Evolutionary conservation across 108 stramenopile species (phyloP).

Genomic region (Schizochytrium sp.): DNA sequence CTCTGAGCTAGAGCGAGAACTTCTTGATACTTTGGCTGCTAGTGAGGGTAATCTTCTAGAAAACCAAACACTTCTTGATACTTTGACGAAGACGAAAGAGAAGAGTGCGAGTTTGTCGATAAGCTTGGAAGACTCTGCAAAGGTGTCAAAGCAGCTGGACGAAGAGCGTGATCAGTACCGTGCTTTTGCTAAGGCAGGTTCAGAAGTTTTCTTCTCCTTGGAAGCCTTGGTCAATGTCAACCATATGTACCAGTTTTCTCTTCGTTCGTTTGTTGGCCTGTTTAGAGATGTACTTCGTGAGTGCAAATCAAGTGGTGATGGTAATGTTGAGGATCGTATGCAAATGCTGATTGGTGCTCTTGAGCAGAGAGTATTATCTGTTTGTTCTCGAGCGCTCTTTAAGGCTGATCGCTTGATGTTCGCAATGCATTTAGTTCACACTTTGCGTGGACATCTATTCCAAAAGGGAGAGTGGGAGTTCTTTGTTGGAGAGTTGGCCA

Average conservation of each 20-base stretch:
- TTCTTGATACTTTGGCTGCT: constrained; percentile 76
- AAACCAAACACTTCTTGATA: constrained; percentile 75
- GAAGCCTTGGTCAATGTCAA: constrained; percentile 66
- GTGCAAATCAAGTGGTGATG: background rate
- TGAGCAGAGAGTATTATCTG: constrained; percentile 69
- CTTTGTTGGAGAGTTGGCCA: constrained; percentile 71
- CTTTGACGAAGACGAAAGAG: constrained; percentile 76
- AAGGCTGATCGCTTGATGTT: constrained; percentile 77
- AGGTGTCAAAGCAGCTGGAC: constrained; percentile 76
- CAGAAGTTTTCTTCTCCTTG: constrained; percentile 75
- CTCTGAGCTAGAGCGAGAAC: constrained; percentile 74
- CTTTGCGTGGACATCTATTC: constrained; percentile 72
- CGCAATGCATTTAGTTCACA: constrained; percentile 78
- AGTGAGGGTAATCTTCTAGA: constrained; percentile 79
- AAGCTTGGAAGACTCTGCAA: constrained; percentile 70
- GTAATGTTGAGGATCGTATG: constrained; percentile 68
- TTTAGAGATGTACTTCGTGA: constrained; percentile 67
- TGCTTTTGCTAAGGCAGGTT: constrained; percentile 71
- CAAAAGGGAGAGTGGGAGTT: constrained; percentile 76
- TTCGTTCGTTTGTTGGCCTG: constrained; percentile 71
- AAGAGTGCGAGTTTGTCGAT: constrained; percentile 71
- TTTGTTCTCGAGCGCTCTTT: constrained; percentile 74
- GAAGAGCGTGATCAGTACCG: constrained; percentile 75
- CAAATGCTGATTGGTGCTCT: constrained; percentile 67
- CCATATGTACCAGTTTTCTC: constrained; percentile 80